A percentile compares a stretch with the other conserved stretches of the same genome.
phyloP scores from a whole-genome alignment of 139 green algal species.

The Closterium sp. region DNA sequence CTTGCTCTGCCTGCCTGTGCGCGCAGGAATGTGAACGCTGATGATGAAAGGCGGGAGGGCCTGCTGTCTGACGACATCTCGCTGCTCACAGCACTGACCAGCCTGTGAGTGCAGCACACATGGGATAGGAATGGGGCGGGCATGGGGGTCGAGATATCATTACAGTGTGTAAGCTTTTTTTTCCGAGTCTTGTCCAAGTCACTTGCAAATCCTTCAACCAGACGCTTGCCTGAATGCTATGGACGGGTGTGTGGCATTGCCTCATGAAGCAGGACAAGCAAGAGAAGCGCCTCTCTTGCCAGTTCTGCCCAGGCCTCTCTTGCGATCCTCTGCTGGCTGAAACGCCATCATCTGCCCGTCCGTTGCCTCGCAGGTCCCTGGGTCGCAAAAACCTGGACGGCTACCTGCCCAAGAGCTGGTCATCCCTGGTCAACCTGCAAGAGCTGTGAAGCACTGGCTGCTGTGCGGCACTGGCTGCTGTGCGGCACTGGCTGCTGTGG shows the following conservation, averaged over 20 bases:
- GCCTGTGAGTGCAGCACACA: not conserved
- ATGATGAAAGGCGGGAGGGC: not conserved
- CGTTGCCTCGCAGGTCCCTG: not conserved
- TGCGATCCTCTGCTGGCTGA: not conserved
- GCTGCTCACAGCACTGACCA: not conserved
- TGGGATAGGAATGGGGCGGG: no score
- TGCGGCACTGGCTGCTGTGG: no score
- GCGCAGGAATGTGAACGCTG: not conserved
- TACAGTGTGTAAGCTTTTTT: no score
- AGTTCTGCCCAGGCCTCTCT: not conserved
- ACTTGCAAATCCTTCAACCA: no score
- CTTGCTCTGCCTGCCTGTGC: not conserved
- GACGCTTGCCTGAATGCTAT: no score
- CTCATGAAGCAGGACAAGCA: no score
- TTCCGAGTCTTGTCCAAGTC: no score
- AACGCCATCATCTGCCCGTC: not conserved
- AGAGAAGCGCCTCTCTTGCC: not conserved
- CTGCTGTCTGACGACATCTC: not conserved
- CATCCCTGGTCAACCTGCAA: not conserved
- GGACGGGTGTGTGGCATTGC: no score
- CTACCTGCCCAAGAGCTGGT: not conserved
- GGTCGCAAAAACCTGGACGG: not conserved
- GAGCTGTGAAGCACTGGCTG: not conserved
- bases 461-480: no score
- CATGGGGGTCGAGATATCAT: no score